Conservation (phyloP, 2,329 filamentous ascomycete genomes). For the Parasarocladium wereldwijsianum region DNA sequence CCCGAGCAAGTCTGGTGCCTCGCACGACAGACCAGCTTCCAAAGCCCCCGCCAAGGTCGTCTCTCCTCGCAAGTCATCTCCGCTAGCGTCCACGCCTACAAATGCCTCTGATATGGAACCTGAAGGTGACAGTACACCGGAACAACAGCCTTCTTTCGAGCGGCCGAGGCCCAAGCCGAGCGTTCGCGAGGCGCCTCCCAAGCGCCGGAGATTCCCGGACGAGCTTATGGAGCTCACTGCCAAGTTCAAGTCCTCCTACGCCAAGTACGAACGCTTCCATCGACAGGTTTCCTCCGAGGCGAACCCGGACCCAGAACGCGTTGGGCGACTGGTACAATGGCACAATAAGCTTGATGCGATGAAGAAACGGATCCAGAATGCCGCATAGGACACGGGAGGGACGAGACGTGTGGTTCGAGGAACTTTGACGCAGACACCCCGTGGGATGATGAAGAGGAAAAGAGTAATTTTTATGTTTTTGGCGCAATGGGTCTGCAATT, state of each 20-base stretch:
- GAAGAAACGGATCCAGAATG: slow-evolving; percentile 42
- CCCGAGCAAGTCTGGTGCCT: slow-evolving; percentile 28
- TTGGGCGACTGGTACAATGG: slow-evolving; percentile 38
- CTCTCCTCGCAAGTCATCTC: slow-evolving; percentile 48
- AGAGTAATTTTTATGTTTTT: slow-evolving; percentile 1
- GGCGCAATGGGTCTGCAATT: slow-evolving; percentile 4
- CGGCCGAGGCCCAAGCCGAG: slow-evolving; percentile 26
- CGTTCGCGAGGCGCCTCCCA: slow-evolving; percentile 1
- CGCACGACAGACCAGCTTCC: slow-evolving; percentile 24
- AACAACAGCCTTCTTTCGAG: slow-evolving; percentile 12
- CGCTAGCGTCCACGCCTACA: slow-evolving; percentile 48
- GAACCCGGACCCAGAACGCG: slow-evolving; percentile 34
- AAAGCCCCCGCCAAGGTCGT: slow-evolving; percentile 36
- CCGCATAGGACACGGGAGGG: not conserved
- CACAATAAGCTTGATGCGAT: slow-evolving; percentile 36
- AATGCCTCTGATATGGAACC: slow-evolving; percentile 52
- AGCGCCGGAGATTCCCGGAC: slow-evolving; percentile 12
- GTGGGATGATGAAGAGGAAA: slow-evolving; percentile 1
- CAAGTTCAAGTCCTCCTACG: slow-evolving; percentile 40
- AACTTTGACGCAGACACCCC: not conserved
- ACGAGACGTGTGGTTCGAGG: no score
- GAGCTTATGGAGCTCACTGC: slow-evolving; percentile 38
- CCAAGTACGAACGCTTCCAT: slow-evolving; percentile 41
- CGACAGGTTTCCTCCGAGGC: slow-evolving; percentile 34
- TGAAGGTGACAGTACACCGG: slow-evolving; percentile 20